Percentiles rank a stretch among this genome's conserved stretches.
Conservation (phyloP, 1,284 basidiomycete species). For the Sanguinoderma infundibulare region DNA sequence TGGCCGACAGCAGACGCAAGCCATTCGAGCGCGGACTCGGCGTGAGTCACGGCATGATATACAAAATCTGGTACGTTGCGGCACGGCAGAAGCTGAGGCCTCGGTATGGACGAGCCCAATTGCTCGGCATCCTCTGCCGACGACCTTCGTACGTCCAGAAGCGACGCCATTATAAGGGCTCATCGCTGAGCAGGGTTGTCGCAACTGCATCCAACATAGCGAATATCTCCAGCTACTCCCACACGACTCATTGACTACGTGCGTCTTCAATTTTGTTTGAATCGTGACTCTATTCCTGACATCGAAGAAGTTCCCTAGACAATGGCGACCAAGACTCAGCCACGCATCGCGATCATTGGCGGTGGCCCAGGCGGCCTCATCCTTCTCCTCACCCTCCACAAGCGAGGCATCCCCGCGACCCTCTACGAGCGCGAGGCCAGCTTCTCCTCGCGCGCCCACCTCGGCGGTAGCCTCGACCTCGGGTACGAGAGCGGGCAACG, state of each 20-base stretch:
- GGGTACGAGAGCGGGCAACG: constrained; percentile 18
- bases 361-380: constrained; percentile 17
- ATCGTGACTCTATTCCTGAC: not conserved
- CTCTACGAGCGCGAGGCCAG: constrained; percentile 23
- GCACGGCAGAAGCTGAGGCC: no score
- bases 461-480: constrained; percentile 25
- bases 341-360: constrained; percentile 24
- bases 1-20: no score
- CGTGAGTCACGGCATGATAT: no score
- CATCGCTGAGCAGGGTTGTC: no score
- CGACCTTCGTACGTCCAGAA: not conserved
- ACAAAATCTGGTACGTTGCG: no score
- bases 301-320: not conserved
- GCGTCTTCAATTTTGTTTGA: no score
- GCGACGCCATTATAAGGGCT: no score
- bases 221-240: not conserved
- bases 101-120: no score
- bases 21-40: no score
- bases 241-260: not conserved
- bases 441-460: constrained; percentile 5
- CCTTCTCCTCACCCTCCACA: constrained; percentile 16
- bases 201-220: not conserved
- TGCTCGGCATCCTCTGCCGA: not conserved
- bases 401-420: constrained; percentile 18
- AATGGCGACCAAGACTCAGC: not conserved